These are phyloP conservation scores for Wallacemonas sp. DNA, from an alignment of 208 protist genomes.

Conservation along the genomic window DNA sequence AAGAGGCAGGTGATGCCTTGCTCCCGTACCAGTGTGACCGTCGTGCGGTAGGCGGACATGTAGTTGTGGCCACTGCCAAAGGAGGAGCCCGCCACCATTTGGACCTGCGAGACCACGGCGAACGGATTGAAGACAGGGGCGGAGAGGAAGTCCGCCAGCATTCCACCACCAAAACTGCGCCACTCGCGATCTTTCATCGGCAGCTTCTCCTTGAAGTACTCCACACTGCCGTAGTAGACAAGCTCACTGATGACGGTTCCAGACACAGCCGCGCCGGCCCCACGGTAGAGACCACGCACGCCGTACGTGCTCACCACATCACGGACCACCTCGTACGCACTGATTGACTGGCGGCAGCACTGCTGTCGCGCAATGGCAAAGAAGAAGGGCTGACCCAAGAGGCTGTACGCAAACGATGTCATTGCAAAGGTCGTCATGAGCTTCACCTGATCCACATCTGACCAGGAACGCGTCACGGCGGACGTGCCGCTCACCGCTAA, in stretches of 20 bases:
- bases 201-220: constrained; percentile 79
- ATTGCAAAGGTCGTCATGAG: constrained; percentile 65
- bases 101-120: constrained; percentile 77
- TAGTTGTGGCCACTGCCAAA: constrained; percentile 71
- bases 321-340: constrained; percentile 37
- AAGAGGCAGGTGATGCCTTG: constrained; percentile 63
- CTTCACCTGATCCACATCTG: constrained; percentile 62
- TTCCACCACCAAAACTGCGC: constrained; percentile 69
- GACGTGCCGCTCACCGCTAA: constrained; percentile 36
- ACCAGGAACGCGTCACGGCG: constrained; percentile 79
- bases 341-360: constrained; percentile 43
- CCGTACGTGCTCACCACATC: constrained; percentile 53
- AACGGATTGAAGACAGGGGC: constrained; percentile 83
- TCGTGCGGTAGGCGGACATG: constrained; percentile 64
- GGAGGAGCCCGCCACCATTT: constrained; percentile 77
- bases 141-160: constrained; percentile 66
- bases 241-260: constrained; percentile 79
- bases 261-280: constrained; percentile 52
- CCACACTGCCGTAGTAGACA: constrained; percentile 72
- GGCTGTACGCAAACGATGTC: constrained; percentile 69
- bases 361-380: constrained; percentile 80
- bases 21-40: constrained; percentile 51
- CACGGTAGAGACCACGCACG: constrained; percentile 62
- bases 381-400: constrained; percentile 71
- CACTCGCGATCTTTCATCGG: constrained; percentile 57